Evolutionary conservation across 2,329 filamentous ascomycete species (phyloP), one percentile per base, ranked within the genome.

Genomic region (Fusarium robinianum): DNA sequence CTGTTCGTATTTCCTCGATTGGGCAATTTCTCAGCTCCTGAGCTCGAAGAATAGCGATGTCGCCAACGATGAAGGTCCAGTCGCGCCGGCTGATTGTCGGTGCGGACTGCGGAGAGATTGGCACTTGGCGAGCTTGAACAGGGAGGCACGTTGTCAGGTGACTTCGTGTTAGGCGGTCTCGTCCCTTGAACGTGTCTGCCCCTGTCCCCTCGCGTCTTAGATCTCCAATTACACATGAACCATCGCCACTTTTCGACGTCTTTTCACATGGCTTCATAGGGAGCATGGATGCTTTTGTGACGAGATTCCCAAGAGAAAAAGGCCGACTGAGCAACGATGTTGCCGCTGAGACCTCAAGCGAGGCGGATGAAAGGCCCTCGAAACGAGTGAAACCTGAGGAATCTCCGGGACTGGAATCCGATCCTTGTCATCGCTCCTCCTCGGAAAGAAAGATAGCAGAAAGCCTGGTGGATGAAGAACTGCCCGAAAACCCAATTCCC

Each of bases 241-340:
- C 17, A 27, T 10, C 14, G 23, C 21, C 8, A 29, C 30, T 18
- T 27, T 27, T 27, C 38, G 32, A 10, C 10, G 26, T 21, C 21
- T 29, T 31, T 40, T 33, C 34, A 15, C 11, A 53, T 58, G 44
- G 27, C 33, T 42, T 16, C 41, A 40, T 27, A 26, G 3, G n/a
- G 46, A 58, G 17, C 5, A 72, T 72, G 69, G 69, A 72, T 47
- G 62, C 64, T n/a, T 71, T 69, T 40, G 58, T 72, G 27, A 67
- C 48, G 39, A 63, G 62, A 44, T 45, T 61, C 3, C 53, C 66
- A 9, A 58, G 45, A 19, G 47, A 48, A n/a, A 47, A 53, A 22
- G 41, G 23, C 17, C 46, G 55, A 22, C 23, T 24, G 26, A 30
- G 22, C 27, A 50, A 30, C 33, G 44, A 46, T 35, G 15, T 35